These are phyloP conservation scores for Cladorrhinum sp. DNA, from an alignment of 2,329 filamentous ascomycete species.

Conservation along the genomic window DNA sequence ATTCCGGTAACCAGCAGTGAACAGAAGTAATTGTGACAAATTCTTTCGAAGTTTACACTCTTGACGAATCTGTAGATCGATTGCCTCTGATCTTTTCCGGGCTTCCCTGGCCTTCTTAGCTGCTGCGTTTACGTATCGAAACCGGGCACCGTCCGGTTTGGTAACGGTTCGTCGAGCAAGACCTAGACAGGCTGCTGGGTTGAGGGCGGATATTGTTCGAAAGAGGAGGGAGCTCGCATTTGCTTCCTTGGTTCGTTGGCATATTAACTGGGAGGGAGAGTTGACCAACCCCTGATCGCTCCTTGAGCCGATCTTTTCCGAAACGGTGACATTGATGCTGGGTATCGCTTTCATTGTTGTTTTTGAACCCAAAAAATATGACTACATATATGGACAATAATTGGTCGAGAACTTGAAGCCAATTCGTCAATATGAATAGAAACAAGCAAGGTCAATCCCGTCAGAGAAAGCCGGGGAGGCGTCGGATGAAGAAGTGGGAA, in stretches of 20 bases:
- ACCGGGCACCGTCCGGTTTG: neutral
- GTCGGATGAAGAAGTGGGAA: neutral
- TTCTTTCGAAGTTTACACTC: neutral
- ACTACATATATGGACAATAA: no score
- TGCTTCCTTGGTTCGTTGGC: neutral
- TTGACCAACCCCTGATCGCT: neutral
- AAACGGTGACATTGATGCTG: neutral
- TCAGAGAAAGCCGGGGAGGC: neutral
- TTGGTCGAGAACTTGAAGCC: no score
- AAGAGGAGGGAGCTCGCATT: neutral
- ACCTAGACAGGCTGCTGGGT: neutral
- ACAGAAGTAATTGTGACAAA: neutral
- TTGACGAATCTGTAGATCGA: neutral
- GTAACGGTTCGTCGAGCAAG: neutral
- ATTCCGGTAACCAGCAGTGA: neutral
- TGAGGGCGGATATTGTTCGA: neutral
- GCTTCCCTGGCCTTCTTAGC: neutral
- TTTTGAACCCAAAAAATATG: neutral
- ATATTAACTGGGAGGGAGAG: neutral
- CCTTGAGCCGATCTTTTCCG: neutral
- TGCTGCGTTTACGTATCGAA: neutral
- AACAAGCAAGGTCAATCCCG: neutral
- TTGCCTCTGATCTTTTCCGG: neutral
- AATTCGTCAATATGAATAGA: neutral
- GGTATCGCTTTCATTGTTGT: neutral